phyloP scores from a whole-genome alignment of 169 alveolate species.

The Cryptosporidium felis region DNA sequence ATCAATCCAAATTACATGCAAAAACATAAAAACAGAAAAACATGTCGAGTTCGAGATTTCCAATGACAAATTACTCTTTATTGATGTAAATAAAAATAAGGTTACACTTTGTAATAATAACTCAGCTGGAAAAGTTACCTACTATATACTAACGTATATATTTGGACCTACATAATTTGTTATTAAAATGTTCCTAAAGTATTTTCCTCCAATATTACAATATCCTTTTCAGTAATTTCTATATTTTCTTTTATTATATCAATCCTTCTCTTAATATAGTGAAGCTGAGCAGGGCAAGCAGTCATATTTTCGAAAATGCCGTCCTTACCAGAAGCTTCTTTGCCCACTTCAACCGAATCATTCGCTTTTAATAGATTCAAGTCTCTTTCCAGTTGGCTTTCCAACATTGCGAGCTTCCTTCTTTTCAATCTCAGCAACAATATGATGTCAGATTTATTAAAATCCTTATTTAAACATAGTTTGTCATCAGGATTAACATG shows the following conservation, averaged over 20 bases:
- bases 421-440: constrained; percentile 33
- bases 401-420: constrained; percentile 17
- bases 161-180: constrained; percentile 37
- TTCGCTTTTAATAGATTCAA: neutral
- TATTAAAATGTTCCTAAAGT: constrained; percentile 46
- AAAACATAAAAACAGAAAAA: constrained; percentile 5
- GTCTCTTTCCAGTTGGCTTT: constrained; percentile 23
- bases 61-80: constrained; percentile 16
- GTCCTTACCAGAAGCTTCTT: neutral
- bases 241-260: constrained; percentile 49
- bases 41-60: constrained; percentile 31
- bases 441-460: constrained; percentile 24
- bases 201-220: constrained; percentile 30
- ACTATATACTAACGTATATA: constrained; percentile 48
- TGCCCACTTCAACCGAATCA: neutral
- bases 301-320: neutral
- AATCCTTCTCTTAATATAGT: constrained; percentile 40
- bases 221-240: constrained; percentile 53
- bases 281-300: constrained; percentile 50
- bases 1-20: neutral
- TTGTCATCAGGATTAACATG: neutral
- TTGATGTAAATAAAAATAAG: constrained; percentile 26
- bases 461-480: neutral
- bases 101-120: neutral
- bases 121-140: constrained; percentile 29